Evolutionary conservation across 345 rosid genomes (phyloP).

Genomic region (Arabidopsis suecica): DNA sequence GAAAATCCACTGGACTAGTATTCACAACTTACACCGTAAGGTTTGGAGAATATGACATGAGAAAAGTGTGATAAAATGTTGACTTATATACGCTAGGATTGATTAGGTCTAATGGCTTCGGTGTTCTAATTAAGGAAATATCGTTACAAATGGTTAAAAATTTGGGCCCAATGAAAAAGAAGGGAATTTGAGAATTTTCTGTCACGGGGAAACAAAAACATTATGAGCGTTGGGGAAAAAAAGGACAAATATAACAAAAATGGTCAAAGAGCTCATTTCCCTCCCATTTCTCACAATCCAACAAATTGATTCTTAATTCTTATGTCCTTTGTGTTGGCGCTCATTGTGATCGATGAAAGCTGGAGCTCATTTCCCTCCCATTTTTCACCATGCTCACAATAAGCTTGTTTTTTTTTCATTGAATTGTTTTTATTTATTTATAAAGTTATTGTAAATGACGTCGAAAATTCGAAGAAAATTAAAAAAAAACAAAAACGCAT

Average conservation of each 20-base stretch:
- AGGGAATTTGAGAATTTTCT: constrained; percentile 28
- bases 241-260: not conserved
- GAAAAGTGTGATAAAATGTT: not conserved
- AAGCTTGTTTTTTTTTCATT: too few relatives aligned
- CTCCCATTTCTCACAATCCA: constrained; percentile 6
- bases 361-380: too few relatives aligned
- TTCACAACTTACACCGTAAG: constrained; percentile 17
- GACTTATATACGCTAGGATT: not conserved
- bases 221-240: constrained; percentile 13
- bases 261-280: not conserved
- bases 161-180: constrained; percentile 33
- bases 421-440: not conserved
- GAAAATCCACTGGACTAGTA: not conserved
- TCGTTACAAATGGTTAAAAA: constrained; percentile 1
- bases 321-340: constrained; percentile 4
- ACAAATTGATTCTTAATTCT: not conserved
- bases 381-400: too few relatives aligned
- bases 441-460: not conserved
- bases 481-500: not conserved
- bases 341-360: not conserved
- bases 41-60: not conserved
- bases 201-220: constrained; percentile 37
- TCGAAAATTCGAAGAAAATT: constrained; percentile 15
- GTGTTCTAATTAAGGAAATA: not conserved
- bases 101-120: constrained; percentile 5